Evolutionary conservation across 1,139 yeast genomes (phyloP).

Genomic region (Magnusiomyces fungicola): DNA sequence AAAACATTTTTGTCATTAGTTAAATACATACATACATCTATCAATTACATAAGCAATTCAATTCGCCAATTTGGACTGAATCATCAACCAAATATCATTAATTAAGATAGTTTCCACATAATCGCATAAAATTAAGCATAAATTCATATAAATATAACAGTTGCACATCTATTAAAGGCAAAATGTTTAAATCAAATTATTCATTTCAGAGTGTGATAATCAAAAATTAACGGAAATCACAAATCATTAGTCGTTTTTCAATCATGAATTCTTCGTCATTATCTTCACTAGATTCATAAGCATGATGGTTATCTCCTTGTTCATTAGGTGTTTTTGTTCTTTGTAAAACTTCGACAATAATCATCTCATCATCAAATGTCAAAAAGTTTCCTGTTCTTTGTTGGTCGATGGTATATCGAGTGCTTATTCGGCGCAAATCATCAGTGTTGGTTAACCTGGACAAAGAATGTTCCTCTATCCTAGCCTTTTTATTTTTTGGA

Average conservation of each 20-base stretch:
- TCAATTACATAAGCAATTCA: too few species aligned
- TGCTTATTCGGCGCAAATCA: too few species aligned
- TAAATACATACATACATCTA: too few species aligned
- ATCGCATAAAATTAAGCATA: too few species aligned
- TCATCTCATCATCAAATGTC: conserved; percentile 16
- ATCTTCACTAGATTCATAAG: not conserved
- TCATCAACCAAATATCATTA: too few species aligned
- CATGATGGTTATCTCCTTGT: not conserved
- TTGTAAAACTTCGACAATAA: conserved; percentile 11
- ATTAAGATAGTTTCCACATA: too few species aligned
- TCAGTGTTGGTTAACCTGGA: not conserved
- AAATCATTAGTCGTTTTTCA: conserved; percentile 11
- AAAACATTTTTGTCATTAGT: too few species aligned
- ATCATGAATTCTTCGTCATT: too few species aligned
- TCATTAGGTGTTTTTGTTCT: conserved; percentile 1
- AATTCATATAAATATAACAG: too few species aligned
- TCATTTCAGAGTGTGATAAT: not conserved
- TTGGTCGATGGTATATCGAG: not conserved
- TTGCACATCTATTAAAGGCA: too few species aligned
- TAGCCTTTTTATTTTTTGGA: not conserved
- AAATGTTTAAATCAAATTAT: too few species aligned
- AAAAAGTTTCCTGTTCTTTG: conserved; percentile 13
- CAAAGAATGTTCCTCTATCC: not conserved
- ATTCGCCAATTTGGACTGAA: too few species aligned
- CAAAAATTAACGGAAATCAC: conserved; percentile 13